These are phyloP conservation scores for Tetrahymena thermophila DNA, from an alignment of 73 alveolate genomes.

Conservation along the genomic window DNA sequence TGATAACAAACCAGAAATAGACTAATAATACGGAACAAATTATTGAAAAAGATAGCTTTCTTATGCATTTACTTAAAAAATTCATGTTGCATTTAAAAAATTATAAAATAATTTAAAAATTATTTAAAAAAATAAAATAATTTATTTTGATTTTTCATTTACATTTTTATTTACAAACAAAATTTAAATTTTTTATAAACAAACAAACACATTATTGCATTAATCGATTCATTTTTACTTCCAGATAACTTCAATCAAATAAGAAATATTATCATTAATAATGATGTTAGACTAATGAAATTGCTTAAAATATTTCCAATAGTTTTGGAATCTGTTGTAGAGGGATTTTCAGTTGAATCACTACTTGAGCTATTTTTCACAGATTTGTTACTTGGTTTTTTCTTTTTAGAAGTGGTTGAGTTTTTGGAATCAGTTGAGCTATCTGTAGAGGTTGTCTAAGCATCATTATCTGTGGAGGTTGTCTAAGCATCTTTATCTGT, in stretches of 20 bases:
- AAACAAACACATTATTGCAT: too few relatives aligned
- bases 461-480: neutral
- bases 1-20: neutral
- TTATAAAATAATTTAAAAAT: too few relatives aligned
- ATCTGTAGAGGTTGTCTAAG: neutral
- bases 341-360: neutral
- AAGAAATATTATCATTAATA: too few relatives aligned
- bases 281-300: neutral
- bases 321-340: neutral
- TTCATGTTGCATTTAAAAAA: too few relatives aligned
- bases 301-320: neutral
- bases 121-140: too few relatives aligned
- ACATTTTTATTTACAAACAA: too few relatives aligned
- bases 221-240: too few relatives aligned
- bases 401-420: neutral
- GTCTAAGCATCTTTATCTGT: neutral
- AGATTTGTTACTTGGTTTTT: neutral
- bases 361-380: neutral
- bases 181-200: too few relatives aligned
- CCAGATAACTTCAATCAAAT: neutral
- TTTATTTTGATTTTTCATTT: too few relatives aligned
- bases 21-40: neutral
- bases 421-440: neutral
- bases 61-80: too few relatives aligned
- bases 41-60: too few relatives aligned